Conservation (phyloP, 2,329 filamentous ascomycete genomes). For the Fusarium sp. region DNA sequence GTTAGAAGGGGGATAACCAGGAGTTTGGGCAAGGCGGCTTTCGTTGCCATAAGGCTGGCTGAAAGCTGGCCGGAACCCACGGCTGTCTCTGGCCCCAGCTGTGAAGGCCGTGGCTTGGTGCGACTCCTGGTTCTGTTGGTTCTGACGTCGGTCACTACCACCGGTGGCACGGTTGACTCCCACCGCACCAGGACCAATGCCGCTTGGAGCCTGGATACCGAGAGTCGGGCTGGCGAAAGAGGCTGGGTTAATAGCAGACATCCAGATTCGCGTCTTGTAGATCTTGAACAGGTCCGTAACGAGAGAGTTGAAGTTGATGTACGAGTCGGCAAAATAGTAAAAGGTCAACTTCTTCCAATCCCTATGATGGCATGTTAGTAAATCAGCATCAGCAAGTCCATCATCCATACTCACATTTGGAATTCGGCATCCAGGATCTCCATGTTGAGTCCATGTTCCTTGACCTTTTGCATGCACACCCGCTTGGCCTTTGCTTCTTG, state of each 20-base stretch:
- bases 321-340: conserved; percentile 97
- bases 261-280: conserved; percentile 99
- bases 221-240: conserved; percentile 87
- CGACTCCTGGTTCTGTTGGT: conserved; percentile 52
- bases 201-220: conserved; percentile 75
- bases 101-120: conserved; percentile 51
- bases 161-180: conserved; percentile 61
- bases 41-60: conserved; percentile 55
- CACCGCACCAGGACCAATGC: conserved; percentile 74
- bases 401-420: conserved; percentile 80
- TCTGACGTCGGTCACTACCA: conserved; percentile 59
- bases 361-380: conserved; percentile 60
- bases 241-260: conserved; percentile 98
- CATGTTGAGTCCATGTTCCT: conserved; percentile 95
- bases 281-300: conserved; percentile 99
- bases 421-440: conserved; percentile 99
- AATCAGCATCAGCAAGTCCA: background rate
- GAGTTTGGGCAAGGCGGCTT: conserved; percentile 50
- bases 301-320: conserved; percentile 98
- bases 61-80: conserved; percentile 57
- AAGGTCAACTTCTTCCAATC: conserved; percentile 99
- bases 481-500: conserved; percentile 98
- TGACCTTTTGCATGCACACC: conserved; percentile 95
- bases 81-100: conserved; percentile 50
- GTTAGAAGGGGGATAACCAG: conserved; percentile 49